These are phyloP conservation scores for Paecilomyces fulvus DNA, from an alignment of 2,329 filamentous ascomycete genomes.

Conservation along the genomic window DNA sequence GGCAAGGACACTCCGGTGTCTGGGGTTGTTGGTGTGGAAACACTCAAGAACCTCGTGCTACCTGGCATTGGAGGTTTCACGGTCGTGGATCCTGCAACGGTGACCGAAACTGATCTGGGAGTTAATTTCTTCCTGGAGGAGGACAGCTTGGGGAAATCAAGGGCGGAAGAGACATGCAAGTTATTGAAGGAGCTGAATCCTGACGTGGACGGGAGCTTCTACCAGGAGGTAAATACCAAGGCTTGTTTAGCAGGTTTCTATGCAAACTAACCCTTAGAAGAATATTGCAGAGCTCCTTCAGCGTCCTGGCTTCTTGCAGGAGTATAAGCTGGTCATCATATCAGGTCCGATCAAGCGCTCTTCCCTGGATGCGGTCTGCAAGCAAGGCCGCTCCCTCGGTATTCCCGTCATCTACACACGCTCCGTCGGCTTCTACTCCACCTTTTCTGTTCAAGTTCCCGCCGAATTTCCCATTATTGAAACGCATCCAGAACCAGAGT, in stretches of 20 bases:
- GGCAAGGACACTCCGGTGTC: slow-evolving; percentile 43
- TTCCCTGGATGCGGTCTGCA: slow-evolving; percentile 43
- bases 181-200: slow-evolving; percentile 83
- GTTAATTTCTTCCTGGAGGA: slow-evolving; percentile 96
- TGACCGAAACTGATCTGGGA: slow-evolving; percentile 76
- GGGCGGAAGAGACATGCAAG: slow-evolving; percentile 69
- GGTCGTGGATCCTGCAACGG: slow-evolving; percentile 70
- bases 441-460: slow-evolving; percentile 71
- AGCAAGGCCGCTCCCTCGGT: slow-evolving; percentile 46
- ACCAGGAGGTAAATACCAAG: slow-evolving; percentile 43
- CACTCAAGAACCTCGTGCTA: slow-evolving; percentile 93
- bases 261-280: slow-evolving; percentile 13
- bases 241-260: slow-evolving; percentile 2
- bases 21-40: slow-evolving; percentile 83
- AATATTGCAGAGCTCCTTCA: slow-evolving; percentile 30
- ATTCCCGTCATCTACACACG: slow-evolving; percentile 76
- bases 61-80: slow-evolving; percentile 88
- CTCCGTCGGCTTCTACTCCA: slow-evolving; percentile 85
- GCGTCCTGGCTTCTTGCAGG: slow-evolving; percentile 28
- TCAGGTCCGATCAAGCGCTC: slow-evolving; percentile 50
- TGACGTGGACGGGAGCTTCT: slow-evolving; percentile 72
- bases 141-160: slow-evolving; percentile 62
- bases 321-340: slow-evolving; percentile 54
- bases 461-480: slow-evolving; percentile 86
- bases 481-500: slow-evolving; percentile 83